Evolutionary conservation across 768 basidiomycete genomes (phyloP).

Genomic region (Amanita pallidorosea): DNA sequence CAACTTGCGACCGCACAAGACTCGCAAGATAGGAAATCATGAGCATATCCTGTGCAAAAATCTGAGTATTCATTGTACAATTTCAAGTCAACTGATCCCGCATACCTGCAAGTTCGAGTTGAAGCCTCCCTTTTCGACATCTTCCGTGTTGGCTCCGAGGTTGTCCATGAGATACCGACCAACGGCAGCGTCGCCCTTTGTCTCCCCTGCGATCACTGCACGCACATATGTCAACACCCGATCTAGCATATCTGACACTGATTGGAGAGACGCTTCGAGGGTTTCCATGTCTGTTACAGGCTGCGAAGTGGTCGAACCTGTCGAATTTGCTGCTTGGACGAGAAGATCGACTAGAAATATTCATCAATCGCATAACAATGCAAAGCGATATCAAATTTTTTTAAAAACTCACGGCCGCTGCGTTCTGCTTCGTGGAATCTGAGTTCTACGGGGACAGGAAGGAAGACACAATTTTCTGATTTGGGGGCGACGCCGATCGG

Average conservation of each 20-base stretch:
- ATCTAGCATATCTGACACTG: slow-evolving; percentile 71
- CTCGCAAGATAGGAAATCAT: slow-evolving; percentile 95
- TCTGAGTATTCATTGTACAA: neutral
- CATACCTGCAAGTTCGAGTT: slow-evolving; percentile 65
- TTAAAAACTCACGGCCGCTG: slow-evolving; percentile 70
- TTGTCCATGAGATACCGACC: slow-evolving; percentile 91
- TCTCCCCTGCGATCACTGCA: slow-evolving; percentile 67
- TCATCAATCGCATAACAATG: neutral
- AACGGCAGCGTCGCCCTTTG: slow-evolving; percentile 71
- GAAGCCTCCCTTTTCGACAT: slow-evolving; percentile 62
- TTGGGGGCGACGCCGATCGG: slow-evolving; percentile 84
- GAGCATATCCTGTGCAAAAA: slow-evolving; percentile 58
- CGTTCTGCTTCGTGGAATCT: slow-evolving; percentile 77
- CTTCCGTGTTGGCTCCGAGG: slow-evolving; percentile 59
- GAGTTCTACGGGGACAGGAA: slow-evolving; percentile 83
- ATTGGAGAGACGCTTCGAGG: slow-evolving; percentile 61
- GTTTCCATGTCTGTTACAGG: slow-evolving; percentile 62
- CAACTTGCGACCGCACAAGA: slow-evolving; percentile 86
- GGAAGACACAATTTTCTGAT: slow-evolving; percentile 91
- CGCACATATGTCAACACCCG: slow-evolving; percentile 80
- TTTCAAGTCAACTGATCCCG: neutral
- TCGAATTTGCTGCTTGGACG: slow-evolving; percentile 32
- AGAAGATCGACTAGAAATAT: slow-evolving; percentile 65
- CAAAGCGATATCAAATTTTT: neutral
- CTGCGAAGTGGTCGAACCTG: slow-evolving; percentile 37